phyloP scores from a whole-genome alignment of 2,329 filamentous ascomycete species.

The Pyrenophora seminiperda region DNA sequence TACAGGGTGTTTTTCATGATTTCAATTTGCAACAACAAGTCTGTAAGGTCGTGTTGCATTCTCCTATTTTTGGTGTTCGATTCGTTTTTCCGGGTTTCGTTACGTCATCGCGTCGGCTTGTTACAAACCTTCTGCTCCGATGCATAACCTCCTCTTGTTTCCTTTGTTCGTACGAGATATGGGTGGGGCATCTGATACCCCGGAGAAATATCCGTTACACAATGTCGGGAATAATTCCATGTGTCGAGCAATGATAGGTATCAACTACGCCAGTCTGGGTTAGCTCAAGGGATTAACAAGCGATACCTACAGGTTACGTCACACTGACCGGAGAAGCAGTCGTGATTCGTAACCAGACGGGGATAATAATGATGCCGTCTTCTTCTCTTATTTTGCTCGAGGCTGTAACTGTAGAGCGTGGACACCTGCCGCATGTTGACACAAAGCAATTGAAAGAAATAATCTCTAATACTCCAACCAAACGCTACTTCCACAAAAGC shows the following conservation, averaged over 20 bases:
- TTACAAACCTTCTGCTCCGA: neutral
- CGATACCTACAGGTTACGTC: conserved; percentile 7
- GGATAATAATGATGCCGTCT: neutral
- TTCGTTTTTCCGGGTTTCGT: neutral
- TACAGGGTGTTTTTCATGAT: too few relatives aligned
- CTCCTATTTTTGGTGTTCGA: neutral
- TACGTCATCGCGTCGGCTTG: neutral
- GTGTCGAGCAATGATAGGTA: neutral
- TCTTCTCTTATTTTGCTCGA: neutral
- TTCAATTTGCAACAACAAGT: too few relatives aligned
- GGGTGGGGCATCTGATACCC: neutral
- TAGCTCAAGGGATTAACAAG: neutral
- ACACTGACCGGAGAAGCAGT: conserved; percentile 4
- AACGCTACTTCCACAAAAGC: too few relatives aligned
- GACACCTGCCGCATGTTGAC: too few relatives aligned
- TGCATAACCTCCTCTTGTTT: neutral
- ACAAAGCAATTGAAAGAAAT: too few relatives aligned
- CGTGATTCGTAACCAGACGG: neutral
- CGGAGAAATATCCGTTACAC: conserved; percentile 2
- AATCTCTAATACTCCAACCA: too few relatives aligned
- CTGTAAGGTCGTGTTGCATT: neutral
- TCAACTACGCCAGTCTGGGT: neutral
- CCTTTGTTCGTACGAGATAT: neutral
- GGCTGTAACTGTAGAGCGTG: neutral
- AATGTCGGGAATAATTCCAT: neutral